Base-by-base conservation (phyloP, 1,139 yeast genomes). In the Eremothecium coryli region DNA sequence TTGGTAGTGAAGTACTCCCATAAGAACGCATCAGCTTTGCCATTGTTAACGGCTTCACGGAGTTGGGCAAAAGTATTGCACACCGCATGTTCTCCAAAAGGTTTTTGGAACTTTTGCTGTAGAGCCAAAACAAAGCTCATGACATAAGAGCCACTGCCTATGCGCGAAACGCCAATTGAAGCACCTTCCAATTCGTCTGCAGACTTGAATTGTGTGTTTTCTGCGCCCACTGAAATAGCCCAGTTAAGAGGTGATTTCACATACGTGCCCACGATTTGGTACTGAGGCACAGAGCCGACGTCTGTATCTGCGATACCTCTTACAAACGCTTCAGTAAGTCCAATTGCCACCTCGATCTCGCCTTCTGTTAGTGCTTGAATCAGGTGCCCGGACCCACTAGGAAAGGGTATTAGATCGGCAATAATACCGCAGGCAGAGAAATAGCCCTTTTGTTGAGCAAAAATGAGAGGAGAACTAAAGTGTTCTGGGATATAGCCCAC, bases 1-100 rank as follows among this genome's bases (percentile, higher is more conserved):
- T 85, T 86, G 29, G 88, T 74, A 4, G 96, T 86, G 63, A 85
- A 86, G 56, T 82, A 73, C 52, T 86, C 96, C 96, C 96, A 86
- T 94, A 86, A 82, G 59, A 86, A 86, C 1, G 93, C 93, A 54
- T 86, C 96, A 31, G 81, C 68, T 8, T 61, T 67, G 39, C 61
- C 62, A 43, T 62, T 61, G 58, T 84, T 84, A 26, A 85, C 96
- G 2, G 88, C 77, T 40, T 74, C 84, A 42, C 96, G 68, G 48
- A 86, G 67, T 51, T 79, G 81, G 52, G 72, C 70, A 59, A 86
- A 86, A 42, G 72, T 82, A 47, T 78, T 67, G 43, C 78, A 66
- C 14, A 79, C 64, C 17, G 74, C 75, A 55, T 73, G 80, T 2
- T 53, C 42, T 43, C 58, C 68, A 50, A 69, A 75, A 1, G 80